phyloP scores from a whole-genome alignment of 2,329 filamentous ascomycete species.

The Lachnellula suecica region DNA sequence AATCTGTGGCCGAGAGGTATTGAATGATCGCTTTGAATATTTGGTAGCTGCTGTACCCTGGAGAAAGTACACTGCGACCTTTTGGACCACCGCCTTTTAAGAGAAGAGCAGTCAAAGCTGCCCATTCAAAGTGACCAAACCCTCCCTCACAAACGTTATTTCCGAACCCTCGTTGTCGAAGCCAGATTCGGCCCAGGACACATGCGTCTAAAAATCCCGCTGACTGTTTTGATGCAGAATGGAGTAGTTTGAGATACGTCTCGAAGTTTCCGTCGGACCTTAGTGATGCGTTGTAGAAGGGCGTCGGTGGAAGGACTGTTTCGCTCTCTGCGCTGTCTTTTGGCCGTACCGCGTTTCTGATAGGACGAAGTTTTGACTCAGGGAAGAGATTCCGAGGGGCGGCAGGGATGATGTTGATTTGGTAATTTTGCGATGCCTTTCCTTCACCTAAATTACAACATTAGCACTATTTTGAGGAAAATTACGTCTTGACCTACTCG shows the following conservation, averaged over 20 bases:
- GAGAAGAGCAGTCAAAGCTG: constrained; percentile 74
- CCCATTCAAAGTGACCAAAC: constrained; percentile 93
- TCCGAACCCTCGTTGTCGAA: constrained; percentile 81
- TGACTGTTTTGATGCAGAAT: constrained; percentile 61
- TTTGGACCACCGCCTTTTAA: constrained; percentile 75
- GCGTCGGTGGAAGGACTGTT: constrained; percentile 52
- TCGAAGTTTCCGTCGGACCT: constrained; percentile 74
- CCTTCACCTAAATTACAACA: constrained; percentile 32
- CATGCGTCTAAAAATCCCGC: constrained; percentile 73
- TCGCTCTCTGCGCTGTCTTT: constrained; percentile 47
- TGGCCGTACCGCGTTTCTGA: constrained; percentile 67
- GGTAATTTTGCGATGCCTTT: constrained; percentile 41
- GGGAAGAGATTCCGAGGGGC: constrained; percentile 69
- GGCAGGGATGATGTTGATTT: constrained; percentile 76
- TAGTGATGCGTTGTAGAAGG: constrained; percentile 87
- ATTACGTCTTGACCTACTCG: constrained; percentile 11
- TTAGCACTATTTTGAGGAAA: background rate
- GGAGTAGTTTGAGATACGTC: constrained; percentile 72
- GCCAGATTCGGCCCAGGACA: constrained; percentile 82
- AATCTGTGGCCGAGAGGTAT: constrained; percentile 73
- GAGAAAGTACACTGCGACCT: constrained; percentile 70
- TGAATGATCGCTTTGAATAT: constrained; percentile 94
- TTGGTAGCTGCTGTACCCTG: constrained; percentile 85
- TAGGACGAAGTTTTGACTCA: constrained; percentile 66
- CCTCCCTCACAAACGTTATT: constrained; percentile 72